Base-by-base conservation (phyloP, 495 filamentous ascomycete species). In the Usnea hakonensis region DNA sequence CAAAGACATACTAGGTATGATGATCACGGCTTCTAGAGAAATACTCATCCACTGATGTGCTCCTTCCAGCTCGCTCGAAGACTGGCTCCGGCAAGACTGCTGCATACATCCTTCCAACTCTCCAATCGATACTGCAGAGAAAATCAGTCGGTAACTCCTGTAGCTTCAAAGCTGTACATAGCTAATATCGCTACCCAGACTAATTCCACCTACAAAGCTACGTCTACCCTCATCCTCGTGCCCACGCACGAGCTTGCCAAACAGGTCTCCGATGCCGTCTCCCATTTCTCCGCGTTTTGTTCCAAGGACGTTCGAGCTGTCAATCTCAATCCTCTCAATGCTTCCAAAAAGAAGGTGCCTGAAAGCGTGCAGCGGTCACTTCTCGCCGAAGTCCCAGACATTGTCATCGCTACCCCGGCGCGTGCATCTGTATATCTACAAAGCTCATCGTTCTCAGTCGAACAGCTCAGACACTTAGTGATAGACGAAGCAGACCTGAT, bases 31-130 rank as follows among this genome's bases (percentile, higher is more conserved):
- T 26, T 36, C 30, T 1, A 5, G 9, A 41, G 9, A 23, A 21
- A 13, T 7, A 5, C 26, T n/a, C 8, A 37, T 1, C 2, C 1
- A 52, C 46, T 53, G n/a, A 60, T 79, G 59, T 54, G 16, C 55
- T 37, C 26, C 55, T 35, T 57, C 61, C 57, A 85, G 85, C 90
- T 57, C 89, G 90, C 66, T 88, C 93, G 46, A 94, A 91, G 74
- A 97, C 92, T 23, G 92, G 92, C 33, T 94, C 91, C 23, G 93
- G 94, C 53, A 98, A 98, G 76, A 98, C 94, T 7, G 89, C 90
- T n/a, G 94, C 94, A 57, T 98, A 98, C 74, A 78, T 96, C n/a
- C 81, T 97, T 32, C 94, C 94, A 2, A 81, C 96, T 43, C 74
- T 97, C 43, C 87, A 95, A 65, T 78, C 80, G 28, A 89, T 96